Conservation (phyloP, 306 rosid genomes). For the Quercus robur region DNA sequence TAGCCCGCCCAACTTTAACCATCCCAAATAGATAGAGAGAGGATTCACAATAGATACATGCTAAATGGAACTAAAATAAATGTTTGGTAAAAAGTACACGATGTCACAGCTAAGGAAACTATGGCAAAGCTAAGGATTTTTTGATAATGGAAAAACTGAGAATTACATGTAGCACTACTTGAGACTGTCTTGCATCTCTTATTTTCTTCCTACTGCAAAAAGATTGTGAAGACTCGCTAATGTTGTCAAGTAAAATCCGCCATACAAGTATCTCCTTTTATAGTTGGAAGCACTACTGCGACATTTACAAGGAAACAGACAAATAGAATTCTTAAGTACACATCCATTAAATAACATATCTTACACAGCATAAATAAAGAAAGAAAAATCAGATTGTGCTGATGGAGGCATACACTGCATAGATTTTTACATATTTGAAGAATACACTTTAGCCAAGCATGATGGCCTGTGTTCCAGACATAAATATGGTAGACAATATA, state of each 20-base stretch:
- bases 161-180: background rate
- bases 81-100: background rate
- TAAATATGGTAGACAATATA: background rate
- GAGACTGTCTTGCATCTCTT: background rate
- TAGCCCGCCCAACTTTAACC: background rate
- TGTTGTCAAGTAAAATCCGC: background rate
- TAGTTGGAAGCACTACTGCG: background rate
- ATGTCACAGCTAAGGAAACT: background rate
- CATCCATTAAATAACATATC: too few relatives aligned
- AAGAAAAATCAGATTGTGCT: too few relatives aligned
- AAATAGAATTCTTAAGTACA: background rate
- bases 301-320: background rate
- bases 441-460: too few relatives aligned
- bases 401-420: too few relatives aligned
- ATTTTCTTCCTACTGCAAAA: background rate
- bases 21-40: background rate
- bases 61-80: background rate
- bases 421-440: too few relatives aligned
- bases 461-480: background rate
- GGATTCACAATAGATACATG: background rate
- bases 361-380: too few relatives aligned
- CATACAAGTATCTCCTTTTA: background rate
- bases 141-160: background rate
- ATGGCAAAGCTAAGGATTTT: background rate
- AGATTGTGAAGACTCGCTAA: background rate